These are phyloP conservation scores for Sporothrix curviconia DNA, from an alignment of 2,329 filamentous ascomycete genomes.

Conservation along the genomic window DNA sequence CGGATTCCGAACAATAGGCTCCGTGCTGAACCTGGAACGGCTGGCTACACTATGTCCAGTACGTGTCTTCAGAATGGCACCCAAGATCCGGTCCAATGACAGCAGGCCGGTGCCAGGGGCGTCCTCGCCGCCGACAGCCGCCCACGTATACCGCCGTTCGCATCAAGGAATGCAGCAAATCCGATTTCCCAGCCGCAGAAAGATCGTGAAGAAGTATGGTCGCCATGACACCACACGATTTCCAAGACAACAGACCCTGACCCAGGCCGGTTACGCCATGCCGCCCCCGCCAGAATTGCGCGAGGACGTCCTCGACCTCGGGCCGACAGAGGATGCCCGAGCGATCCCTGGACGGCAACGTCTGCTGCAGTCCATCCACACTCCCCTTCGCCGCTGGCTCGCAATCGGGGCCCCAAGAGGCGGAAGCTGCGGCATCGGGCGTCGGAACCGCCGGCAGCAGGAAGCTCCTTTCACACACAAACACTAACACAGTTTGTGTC, in stretches of 20 bases:
- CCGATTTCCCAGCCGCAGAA: slow-evolving; percentile 26
- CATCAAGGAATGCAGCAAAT: slow-evolving; percentile 24
- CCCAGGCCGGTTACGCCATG: slow-evolving; percentile 27
- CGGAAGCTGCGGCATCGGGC: background rate
- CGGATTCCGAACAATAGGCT: too few species aligned
- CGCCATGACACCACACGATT: slow-evolving; percentile 13
- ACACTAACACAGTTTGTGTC: slow-evolving; percentile 31
- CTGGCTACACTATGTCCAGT: background rate
- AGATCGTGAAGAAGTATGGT: slow-evolving; percentile 25
- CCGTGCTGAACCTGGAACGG: too few species aligned
- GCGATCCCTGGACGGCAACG: too few species aligned
- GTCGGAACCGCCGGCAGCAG: background rate
- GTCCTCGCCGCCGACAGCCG: background rate
- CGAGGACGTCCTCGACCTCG: slow-evolving; percentile 7
- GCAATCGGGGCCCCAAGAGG: too few species aligned
- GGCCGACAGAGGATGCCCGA: too few species aligned
- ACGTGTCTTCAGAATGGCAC: slow-evolving; percentile 16
- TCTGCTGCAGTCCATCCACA: too few species aligned
- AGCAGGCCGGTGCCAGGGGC: background rate
- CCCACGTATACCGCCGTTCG: slow-evolving; percentile 24
- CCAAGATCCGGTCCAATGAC: slow-evolving; percentile 18
- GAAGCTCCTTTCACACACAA: slow-evolving; percentile 29
- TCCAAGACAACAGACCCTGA: slow-evolving; percentile 29
- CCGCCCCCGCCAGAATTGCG: slow-evolving; percentile 3
- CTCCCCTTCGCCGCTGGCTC: too few species aligned